Evolutionary conservation across 805 yeast species (phyloP).

Genomic region (Wickerhamomyces xylosicus): DNA sequence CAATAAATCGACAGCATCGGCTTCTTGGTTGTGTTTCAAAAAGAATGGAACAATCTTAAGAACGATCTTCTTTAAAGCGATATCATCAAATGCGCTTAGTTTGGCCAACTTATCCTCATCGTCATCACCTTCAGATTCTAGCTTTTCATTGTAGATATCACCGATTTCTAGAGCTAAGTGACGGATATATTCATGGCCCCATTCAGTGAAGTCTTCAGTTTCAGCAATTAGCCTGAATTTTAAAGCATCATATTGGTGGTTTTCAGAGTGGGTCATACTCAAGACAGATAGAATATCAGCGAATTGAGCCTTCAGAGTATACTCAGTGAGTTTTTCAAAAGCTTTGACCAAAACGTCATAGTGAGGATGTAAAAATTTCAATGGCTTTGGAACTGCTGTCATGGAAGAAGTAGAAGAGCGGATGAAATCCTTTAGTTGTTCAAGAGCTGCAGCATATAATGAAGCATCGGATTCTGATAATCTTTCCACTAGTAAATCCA

Average conservation of each 20-base stretch:
- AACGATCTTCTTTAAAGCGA: constrained; percentile 51
- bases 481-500: constrained; percentile 80
- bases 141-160: constrained; percentile 57
- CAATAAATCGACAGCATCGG: constrained; percentile 92
- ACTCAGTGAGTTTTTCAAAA: constrained; percentile 56
- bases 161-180: constrained; percentile 95
- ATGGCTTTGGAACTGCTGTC: constrained; percentile 99
- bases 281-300: constrained; percentile 89
- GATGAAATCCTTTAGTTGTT: constrained; percentile 63
- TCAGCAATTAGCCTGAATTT: constrained; percentile 63
- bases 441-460: constrained; percentile 51
- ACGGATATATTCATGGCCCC: constrained; percentile 99
- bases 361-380: constrained; percentile 87
- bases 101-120: constrained; percentile 4
- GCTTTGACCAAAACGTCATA: constrained; percentile 58
- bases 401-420: constrained; percentile 93
- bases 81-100: constrained; percentile 18
- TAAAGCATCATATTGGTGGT: constrained; percentile 68
- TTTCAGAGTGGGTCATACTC: constrained; percentile 89
- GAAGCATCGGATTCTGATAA: constrained; percentile 40
- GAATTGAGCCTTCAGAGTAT: constrained; percentile 39
- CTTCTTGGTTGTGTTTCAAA: constrained; percentile 92
- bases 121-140: constrained; percentile 26
- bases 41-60: constrained; percentile 80
- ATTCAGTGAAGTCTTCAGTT: constrained; percentile 54